Conservation (phyloP, 768 basidiomycete genomes). For the Boletus rex-veris region DNA sequence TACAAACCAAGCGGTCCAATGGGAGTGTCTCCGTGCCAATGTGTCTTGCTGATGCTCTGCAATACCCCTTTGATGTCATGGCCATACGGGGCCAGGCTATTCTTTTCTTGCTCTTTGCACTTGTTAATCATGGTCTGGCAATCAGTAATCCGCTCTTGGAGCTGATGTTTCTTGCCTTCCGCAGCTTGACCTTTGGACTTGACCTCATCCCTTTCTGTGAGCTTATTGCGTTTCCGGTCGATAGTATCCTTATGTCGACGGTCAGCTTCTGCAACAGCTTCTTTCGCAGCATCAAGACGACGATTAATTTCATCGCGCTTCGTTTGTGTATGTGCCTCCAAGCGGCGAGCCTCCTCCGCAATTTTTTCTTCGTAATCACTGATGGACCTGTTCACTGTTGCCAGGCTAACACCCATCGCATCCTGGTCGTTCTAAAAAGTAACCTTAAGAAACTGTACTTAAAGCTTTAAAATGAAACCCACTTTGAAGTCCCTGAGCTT, state of each 20-base stretch:
- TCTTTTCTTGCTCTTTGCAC: constrained; percentile 50
- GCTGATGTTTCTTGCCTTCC: constrained; percentile 30
- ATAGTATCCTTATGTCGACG: constrained; percentile 27
- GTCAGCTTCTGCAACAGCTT: constrained; percentile 40
- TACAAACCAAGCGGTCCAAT: constrained; percentile 78
- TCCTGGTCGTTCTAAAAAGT: constrained; percentile 47
- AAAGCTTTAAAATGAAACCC: constrained; percentile 10
- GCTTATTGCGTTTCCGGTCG: constrained; percentile 33
- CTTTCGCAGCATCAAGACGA: constrained; percentile 47
- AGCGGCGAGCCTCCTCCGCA: constrained; percentile 47
- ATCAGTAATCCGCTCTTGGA: constrained; percentile 43
- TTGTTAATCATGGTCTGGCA: constrained; percentile 49
- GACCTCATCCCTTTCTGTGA: constrained; percentile 28
- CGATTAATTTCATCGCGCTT: constrained; percentile 57
- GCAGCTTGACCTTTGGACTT: constrained; percentile 36
- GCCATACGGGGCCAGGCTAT: constrained; percentile 62
- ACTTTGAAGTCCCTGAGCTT: constrained; percentile 46
- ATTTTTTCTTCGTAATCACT: constrained; percentile 45
- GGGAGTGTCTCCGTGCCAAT: constrained; percentile 65
- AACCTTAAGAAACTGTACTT: background rate
- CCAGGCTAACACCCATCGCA: constrained; percentile 44
- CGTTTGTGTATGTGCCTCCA: constrained; percentile 55
- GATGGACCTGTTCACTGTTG: constrained; percentile 32
- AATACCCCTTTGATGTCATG: constrained; percentile 56
- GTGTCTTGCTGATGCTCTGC: constrained; percentile 44